These are phyloP conservation scores for Ambrosiella beaveri DNA, from an alignment of 2,329 filamentous ascomycete genomes.

Conservation along the genomic window DNA sequence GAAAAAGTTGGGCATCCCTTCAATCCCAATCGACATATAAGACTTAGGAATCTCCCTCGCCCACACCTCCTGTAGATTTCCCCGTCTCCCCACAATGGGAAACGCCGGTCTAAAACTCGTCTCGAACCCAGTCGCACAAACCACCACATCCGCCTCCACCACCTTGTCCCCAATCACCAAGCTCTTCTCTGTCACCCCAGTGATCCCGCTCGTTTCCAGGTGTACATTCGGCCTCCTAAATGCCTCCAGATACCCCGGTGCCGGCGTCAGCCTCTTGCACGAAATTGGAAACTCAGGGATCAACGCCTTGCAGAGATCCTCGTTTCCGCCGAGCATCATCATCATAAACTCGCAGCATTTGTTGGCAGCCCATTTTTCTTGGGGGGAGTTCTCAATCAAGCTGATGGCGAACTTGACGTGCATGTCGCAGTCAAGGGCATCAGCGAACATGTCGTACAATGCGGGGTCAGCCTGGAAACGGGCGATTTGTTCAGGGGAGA, in stretches of 20 bases:
- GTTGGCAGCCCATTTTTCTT: slow-evolving; percentile 25
- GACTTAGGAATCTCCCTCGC: slow-evolving; percentile 25
- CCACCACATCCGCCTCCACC: slow-evolving; percentile 35
- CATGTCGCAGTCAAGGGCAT: slow-evolving; percentile 28
- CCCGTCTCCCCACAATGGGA: slow-evolving; percentile 30
- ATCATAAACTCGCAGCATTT: slow-evolving; percentile 31
- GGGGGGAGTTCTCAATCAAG: slow-evolving; percentile 24
- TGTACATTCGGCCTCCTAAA: slow-evolving; percentile 30
- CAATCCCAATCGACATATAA: slow-evolving; percentile 37
- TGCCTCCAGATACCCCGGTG: slow-evolving; percentile 30
- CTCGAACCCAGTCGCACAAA: slow-evolving; percentile 42
- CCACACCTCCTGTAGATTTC: slow-evolving; percentile 35
- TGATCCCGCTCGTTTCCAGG: slow-evolving; percentile 29
- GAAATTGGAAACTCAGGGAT: slow-evolving; percentile 34
- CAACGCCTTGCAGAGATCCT: slow-evolving; percentile 31
- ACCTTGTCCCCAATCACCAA: slow-evolving; percentile 31
- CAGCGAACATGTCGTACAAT: slow-evolving; percentile 30
- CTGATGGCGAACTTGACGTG: slow-evolving; percentile 28
- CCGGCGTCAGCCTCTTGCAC: slow-evolving; percentile 32
- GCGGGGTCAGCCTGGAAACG: slow-evolving; percentile 29
- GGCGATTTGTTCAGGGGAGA: slow-evolving; percentile 23
- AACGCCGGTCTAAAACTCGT: slow-evolving; percentile 35
- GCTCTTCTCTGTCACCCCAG: slow-evolving; percentile 29
- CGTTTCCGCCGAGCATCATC: slow-evolving; percentile 28
- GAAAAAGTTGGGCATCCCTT: slow-evolving; percentile 38